Conservation (phyloP, 1,284 basidiomycete species). For the Naganishia sp. region DNA sequence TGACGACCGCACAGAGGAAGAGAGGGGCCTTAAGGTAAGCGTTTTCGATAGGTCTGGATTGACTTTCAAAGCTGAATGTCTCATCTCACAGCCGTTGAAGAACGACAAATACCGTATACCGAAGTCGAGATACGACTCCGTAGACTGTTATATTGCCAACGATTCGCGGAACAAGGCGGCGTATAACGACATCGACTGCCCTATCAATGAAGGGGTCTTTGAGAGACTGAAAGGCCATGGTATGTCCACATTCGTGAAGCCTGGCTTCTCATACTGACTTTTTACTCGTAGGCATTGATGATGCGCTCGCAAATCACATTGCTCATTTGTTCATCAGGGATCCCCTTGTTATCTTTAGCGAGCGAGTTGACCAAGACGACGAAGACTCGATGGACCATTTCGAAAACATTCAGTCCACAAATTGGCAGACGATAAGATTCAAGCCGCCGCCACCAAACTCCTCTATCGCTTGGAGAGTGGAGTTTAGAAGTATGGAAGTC, state of each 20-base stretch:
- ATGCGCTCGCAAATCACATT: slow-evolving; percentile 83
- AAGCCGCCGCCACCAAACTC: slow-evolving; percentile 94
- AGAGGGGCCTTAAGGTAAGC: slow-evolving; percentile 77
- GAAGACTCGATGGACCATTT: slow-evolving; percentile 87
- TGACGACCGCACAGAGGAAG: slow-evolving; percentile 93
- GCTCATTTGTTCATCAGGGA: slow-evolving; percentile 97
- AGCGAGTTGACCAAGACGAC: slow-evolving; percentile 92
- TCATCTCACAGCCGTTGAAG: slow-evolving; percentile 66
- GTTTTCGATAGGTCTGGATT: not conserved
- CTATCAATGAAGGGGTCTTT: slow-evolving; percentile 74
- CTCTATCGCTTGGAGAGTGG: slow-evolving; percentile 94
- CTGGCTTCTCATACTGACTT: not conserved
- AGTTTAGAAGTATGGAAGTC: slow-evolving; percentile 98
- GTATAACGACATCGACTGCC: slow-evolving; percentile 87
- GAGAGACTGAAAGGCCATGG: slow-evolving; percentile 71
- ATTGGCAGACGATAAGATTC: slow-evolving; percentile 99
- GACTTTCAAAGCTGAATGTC: not conserved
- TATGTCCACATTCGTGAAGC: slow-evolving; percentile 51
- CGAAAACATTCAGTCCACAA: slow-evolving; percentile 99
- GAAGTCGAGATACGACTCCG: slow-evolving; percentile 96
- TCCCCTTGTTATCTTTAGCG: slow-evolving; percentile 91
- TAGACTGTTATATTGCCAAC: slow-evolving; percentile 88
- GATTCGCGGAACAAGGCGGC: slow-evolving; percentile 83
- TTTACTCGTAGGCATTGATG: slow-evolving; percentile 72
- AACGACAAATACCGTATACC: slow-evolving; percentile 76